phyloP scores from a whole-genome alignment of 2,329 filamentous ascomycete genomes.

The Scolecobasidium constrictum region DNA sequence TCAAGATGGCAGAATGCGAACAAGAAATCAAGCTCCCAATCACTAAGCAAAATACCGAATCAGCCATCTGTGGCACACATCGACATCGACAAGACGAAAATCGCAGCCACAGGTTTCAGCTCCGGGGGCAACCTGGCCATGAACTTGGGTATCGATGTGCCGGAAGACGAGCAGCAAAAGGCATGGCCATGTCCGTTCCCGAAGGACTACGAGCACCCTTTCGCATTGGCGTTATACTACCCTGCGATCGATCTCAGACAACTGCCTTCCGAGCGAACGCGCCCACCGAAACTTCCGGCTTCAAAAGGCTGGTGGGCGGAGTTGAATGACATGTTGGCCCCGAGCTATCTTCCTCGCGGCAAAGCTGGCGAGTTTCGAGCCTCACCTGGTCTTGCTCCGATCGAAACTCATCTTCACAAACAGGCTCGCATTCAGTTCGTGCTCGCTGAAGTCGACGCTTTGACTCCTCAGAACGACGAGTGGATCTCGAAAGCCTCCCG shows the following conservation, averaged over 20 bases:
- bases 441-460: slow-evolving; percentile 27
- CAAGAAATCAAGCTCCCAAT: slow-evolving; percentile 6
- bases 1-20: slow-evolving; percentile 19
- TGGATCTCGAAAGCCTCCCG: slow-evolving; percentile 30
- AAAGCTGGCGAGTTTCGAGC: slow-evolving; percentile 27
- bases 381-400: slow-evolving; percentile 23
- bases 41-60: background rate
- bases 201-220: slow-evolving; percentile 19
- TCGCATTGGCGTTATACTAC: slow-evolving; percentile 33
- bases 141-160: slow-evolving; percentile 27
- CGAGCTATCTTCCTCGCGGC: slow-evolving; percentile 29
- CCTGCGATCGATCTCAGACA: slow-evolving; percentile 30
- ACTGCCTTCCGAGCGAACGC: slow-evolving; percentile 28
- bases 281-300: slow-evolving; percentile 22
- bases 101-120: slow-evolving; percentile 34
- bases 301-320: slow-evolving; percentile 17
- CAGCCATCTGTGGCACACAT: slow-evolving; percentile 8
- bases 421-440: slow-evolving; percentile 30
- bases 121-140: slow-evolving; percentile 37
- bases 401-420: slow-evolving; percentile 18
- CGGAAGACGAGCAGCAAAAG: slow-evolving; percentile 20
- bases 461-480: slow-evolving; percentile 31
- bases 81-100: slow-evolving; percentile 25
- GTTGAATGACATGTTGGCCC: slow-evolving; percentile 23
- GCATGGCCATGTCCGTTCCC: slow-evolving; percentile 28